These are phyloP conservation scores for Metschnikowia similis DNA, from an alignment of 805 yeast genomes.

Conservation along the genomic window DNA sequence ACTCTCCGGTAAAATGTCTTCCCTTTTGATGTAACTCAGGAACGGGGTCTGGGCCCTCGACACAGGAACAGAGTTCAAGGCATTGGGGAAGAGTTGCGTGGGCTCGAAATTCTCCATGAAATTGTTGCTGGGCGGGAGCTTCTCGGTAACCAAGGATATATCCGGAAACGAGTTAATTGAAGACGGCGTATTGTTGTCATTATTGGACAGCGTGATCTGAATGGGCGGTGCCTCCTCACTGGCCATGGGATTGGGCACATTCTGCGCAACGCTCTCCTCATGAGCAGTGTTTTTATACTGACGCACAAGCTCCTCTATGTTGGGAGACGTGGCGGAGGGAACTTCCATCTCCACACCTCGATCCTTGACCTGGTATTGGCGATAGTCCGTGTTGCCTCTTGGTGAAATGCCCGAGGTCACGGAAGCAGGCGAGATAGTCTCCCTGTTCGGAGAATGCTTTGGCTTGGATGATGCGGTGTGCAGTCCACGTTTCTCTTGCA, in stretches of 20 bases:
- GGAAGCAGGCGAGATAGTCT: neutral
- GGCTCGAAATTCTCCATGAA: slow-evolving; percentile 54
- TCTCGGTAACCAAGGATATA: slow-evolving; percentile 53
- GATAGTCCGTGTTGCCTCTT: neutral
- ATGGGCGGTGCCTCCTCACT: neutral
- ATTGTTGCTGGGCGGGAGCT: slow-evolving; percentile 42
- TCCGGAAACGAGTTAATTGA: slow-evolving; percentile 43
- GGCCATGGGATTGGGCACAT: neutral
- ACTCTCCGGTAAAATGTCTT: slow-evolving; percentile 4
- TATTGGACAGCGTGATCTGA: slow-evolving; percentile 3
- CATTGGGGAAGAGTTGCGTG: slow-evolving; percentile 49
- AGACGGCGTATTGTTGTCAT: slow-evolving; percentile 31
- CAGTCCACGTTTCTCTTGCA: slow-evolving; percentile 25
- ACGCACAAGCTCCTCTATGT: slow-evolving; percentile 32
- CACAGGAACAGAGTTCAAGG: slow-evolving; percentile 32
- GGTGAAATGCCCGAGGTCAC: slow-evolving; percentile 9
- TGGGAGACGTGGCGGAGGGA: slow-evolving; percentile 10
- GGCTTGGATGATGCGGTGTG: neutral
- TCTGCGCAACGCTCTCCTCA: neutral
- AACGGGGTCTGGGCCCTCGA: slow-evolving; percentile 36
- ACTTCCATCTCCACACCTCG: neutral
- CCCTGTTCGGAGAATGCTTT: neutral
- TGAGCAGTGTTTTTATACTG: slow-evolving; percentile 23
- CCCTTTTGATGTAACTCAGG: slow-evolving; percentile 2
- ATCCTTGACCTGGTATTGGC: neutral